Percentiles rank a stretch among this genome's conserved stretches.
phyloP scores from a whole-genome alignment of 2,329 filamentous ascomycete species.

The Aspergillus caelatus region DNA sequence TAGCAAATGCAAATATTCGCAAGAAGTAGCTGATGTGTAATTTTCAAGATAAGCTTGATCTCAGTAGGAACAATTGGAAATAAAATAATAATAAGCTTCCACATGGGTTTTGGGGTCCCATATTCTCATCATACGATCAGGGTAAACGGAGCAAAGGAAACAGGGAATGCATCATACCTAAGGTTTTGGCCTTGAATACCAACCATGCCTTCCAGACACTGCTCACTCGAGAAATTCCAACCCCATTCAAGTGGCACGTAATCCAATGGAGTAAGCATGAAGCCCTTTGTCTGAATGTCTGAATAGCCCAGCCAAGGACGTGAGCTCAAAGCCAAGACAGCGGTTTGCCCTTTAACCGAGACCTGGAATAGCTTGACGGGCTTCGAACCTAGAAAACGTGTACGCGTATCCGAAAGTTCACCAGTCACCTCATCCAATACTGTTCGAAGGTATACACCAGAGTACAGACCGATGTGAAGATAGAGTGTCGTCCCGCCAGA shows the following conservation, averaged over 20 bases:
- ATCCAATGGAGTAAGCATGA: conserved; percentile 88
- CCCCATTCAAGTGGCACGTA: conserved; percentile 89
- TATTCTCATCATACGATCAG: conserved; percentile 51
- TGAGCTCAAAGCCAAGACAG: conserved; percentile 86
- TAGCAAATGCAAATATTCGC: conserved; percentile 1
- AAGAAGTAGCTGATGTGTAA: background rate
- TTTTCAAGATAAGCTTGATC: conserved; percentile 27
- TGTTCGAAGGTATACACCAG: conserved; percentile 92
- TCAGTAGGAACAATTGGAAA: conserved; percentile 99
- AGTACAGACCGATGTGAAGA: conserved; percentile 92
- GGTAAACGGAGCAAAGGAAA: conserved; percentile 15
- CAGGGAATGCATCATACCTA: conserved; percentile 62
- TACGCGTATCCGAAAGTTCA: conserved; percentile 90
- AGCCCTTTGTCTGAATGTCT: conserved; percentile 81
- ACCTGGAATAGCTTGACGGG: conserved; percentile 88
- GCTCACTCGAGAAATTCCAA: conserved; percentile 95
- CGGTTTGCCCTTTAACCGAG: conserved; percentile 80
- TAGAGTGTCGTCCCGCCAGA: conserved; percentile 87
- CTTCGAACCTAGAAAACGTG: conserved; percentile 90
- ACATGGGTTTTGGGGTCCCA: conserved; percentile 42
- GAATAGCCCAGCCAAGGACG: conserved; percentile 96
- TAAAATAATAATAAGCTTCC: conserved; percentile 51
- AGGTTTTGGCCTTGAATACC: conserved; percentile 88
- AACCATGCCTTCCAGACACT: conserved; percentile 91
- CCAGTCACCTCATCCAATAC: conserved; percentile 94